Percentiles rank a stretch among this genome's conserved stretches.
Conservation (phyloP, 129 eudicot genomes). For the Saposhnikovia divaricata region DNA sequence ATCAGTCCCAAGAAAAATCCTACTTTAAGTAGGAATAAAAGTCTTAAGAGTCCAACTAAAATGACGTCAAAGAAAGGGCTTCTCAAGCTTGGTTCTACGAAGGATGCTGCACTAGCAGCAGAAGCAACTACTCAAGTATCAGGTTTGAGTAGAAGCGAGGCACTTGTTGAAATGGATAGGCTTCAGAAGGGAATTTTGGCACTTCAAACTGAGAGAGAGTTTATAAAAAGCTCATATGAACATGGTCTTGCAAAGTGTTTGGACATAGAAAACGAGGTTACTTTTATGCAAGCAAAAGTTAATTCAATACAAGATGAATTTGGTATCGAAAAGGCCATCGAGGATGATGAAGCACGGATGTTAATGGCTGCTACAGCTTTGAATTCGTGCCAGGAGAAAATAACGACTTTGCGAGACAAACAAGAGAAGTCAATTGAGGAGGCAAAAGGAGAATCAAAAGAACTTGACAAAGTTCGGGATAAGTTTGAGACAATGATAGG, state of each 20-base stretch:
- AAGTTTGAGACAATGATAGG: conserved; percentile 29
- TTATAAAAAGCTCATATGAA: conserved; percentile 60
- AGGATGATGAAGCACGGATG: conserved; percentile 57
- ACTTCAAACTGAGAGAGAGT: conserved; percentile 66
- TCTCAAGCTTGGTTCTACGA: conserved; percentile 28
- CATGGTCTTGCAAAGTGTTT: conserved; percentile 39
- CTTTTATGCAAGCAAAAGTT: conserved; percentile 46
- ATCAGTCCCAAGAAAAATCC: conserved; percentile 29
- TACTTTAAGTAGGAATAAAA: conserved; percentile 20
- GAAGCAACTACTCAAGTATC: conserved; percentile 22
- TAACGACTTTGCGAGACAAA: conserved; percentile 33
- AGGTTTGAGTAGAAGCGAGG: conserved; percentile 53
- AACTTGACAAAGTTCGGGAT: conserved; percentile 30
- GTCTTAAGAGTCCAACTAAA: conserved; percentile 32
- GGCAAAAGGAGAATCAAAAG: conserved; percentile 38
- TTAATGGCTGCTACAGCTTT: conserved; percentile 53
- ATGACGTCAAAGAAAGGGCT: conserved; percentile 54
- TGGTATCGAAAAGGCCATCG: conserved; percentile 33
- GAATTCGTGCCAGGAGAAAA: conserved; percentile 48
- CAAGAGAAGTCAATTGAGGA: conserved; percentile 28
- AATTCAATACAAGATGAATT: conserved; percentile 65
- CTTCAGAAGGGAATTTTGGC: conserved; percentile 67
- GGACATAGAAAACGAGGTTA: conserved; percentile 51
- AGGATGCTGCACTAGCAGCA: conserved; percentile 11
- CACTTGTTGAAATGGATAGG: conserved; percentile 45